Conservation (phyloP, 768 basidiomycete genomes). For the Tylopilus rubrobrunneus region DNA sequence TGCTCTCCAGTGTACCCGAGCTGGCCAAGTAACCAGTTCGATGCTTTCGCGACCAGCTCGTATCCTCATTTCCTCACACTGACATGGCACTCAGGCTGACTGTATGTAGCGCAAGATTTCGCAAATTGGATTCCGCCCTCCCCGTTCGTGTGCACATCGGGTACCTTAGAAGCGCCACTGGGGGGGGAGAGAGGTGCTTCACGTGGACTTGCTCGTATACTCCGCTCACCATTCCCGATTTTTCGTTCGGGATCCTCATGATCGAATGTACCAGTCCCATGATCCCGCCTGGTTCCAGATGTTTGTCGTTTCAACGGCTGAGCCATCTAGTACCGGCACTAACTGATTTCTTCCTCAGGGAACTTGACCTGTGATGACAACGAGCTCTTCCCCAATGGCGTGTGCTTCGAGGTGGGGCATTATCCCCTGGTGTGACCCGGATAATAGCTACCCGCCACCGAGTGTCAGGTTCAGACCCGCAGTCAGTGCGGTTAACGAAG, state of each 20-base stretch:
- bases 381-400: too few species aligned
- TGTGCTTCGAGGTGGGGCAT: too few species aligned
- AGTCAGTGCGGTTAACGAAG: background rate
- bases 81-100: background rate
- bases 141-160: background rate
- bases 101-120: background rate
- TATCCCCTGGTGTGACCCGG: background rate
- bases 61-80: background rate
- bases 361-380: slow-evolving; percentile 2
- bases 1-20: background rate
- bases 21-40: slow-evolving; percentile 3
- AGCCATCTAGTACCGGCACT: background rate
- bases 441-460: background rate
- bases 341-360: background rate
- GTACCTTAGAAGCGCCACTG: background rate
- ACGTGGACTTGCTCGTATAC: slow-evolving; percentile 3
- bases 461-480: background rate
- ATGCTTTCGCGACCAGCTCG: background rate
- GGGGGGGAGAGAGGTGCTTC: background rate
- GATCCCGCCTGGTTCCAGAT: too few species aligned
- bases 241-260: too few species aligned
- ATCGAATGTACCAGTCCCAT: too few species aligned
- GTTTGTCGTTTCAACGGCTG: too few species aligned
- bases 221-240: slow-evolving; percentile 3
- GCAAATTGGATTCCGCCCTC: background rate